Conservation (phyloP, 2,329 filamentous ascomycete genomes). For the Exutisphaerella laricina region DNA sequence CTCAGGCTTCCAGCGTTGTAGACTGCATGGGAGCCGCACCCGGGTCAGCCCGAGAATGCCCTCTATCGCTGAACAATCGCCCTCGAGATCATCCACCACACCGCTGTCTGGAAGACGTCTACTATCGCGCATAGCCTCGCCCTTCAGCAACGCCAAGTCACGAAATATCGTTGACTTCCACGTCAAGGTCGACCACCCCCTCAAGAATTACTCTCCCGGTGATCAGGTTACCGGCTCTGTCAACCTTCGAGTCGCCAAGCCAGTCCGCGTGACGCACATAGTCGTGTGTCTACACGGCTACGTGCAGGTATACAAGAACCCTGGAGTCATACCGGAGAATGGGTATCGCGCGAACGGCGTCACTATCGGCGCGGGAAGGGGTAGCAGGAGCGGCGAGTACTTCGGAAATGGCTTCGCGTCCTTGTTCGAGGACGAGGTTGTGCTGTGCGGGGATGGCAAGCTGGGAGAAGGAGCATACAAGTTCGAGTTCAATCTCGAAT, state of each 20-base stretch:
- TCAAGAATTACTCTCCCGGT: conserved; percentile 69
- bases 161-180: conserved; percentile 73
- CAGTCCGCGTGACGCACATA: conserved; percentile 71
- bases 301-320: conserved; percentile 70
- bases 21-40: neutral
- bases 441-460: conserved; percentile 71
- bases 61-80: conserved; percentile 9
- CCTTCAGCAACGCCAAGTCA: conserved; percentile 47
- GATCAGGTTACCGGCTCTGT: conserved; percentile 70
- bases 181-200: conserved; percentile 69
- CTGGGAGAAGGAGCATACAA: conserved; percentile 70
- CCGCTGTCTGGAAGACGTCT: conserved; percentile 32
- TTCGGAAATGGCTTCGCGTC: conserved; percentile 74
- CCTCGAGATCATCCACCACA: conserved; percentile 9
- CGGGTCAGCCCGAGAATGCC: conserved; percentile 13
- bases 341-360: conserved; percentile 44
- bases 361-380: conserved; percentile 50
- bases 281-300: conserved; percentile 73
- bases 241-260: conserved; percentile 66
- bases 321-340: conserved; percentile 54
- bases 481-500: conserved; percentile 70
- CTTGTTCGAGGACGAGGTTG: conserved; percentile 75
- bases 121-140: conserved; percentile 52
- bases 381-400: conserved; percentile 51
- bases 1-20: neutral